Evolutionary conservation across 805 yeast species (phyloP).

Genomic region (Saturnispora dispora): DNA sequence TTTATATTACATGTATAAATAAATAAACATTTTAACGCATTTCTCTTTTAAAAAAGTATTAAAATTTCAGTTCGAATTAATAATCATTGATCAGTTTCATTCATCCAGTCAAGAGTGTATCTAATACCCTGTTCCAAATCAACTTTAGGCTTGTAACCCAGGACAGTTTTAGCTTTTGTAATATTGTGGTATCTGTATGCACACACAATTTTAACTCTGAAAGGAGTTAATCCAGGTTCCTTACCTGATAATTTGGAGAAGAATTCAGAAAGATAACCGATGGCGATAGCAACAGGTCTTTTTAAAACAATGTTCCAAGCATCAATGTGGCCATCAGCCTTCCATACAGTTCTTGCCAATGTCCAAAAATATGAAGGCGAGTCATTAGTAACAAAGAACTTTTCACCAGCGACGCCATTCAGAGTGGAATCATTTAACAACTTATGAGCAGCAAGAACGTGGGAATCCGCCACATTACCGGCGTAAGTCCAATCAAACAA

Average conservation of each 20-base stretch:
- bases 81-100: constrained; percentile 39
- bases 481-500: constrained; percentile 95
- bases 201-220: constrained; percentile 85
- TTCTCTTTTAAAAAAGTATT: too few species aligned
- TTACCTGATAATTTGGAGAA: constrained; percentile 63
- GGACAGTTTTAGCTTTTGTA: constrained; percentile 65
- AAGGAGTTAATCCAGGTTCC: constrained; percentile 92
- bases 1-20: background rate
- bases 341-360: constrained; percentile 93
- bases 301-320: constrained; percentile 56
- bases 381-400: constrained; percentile 87
- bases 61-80: background rate
- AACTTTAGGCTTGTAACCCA: constrained; percentile 77
- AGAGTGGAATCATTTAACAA: constrained; percentile 41
- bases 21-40: background rate
- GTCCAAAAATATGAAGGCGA: constrained; percentile 96
- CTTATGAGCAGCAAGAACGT: constrained; percentile 82
- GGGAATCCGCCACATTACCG: constrained; percentile 98
- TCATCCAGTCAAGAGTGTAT: constrained; percentile 80
- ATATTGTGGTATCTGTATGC: constrained; percentile 92
- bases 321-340: constrained; percentile 84
- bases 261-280: constrained; percentile 75
- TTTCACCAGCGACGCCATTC: constrained; percentile 63
- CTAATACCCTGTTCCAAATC: constrained; percentile 71
- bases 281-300: constrained; percentile 66